Evolutionary conservation across 169 alveolate genomes (phyloP).

Genomic region (Plasmodium relictum): DNA sequence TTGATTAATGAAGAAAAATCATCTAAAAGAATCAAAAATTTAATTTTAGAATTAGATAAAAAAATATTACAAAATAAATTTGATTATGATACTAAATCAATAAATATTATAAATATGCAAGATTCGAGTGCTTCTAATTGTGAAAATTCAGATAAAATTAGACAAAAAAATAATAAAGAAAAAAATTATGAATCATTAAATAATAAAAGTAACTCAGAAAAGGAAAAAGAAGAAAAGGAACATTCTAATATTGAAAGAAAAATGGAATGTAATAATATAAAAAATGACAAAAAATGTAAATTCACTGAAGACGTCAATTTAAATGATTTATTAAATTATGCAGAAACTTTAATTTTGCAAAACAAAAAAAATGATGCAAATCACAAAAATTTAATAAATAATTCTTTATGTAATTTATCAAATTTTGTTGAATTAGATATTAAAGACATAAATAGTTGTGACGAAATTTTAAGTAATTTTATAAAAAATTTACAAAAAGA

Average conservation of each 20-base stretch:
- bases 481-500: conserved; percentile 28
- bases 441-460: conserved; percentile 27
- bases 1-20: conserved; percentile 4
- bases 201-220: not conserved
- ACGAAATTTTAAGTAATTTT: conserved; percentile 64
- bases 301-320: not conserved
- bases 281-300: not conserved
- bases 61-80: not conserved
- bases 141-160: not conserved
- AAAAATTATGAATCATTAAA: not conserved
- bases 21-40: conserved; percentile 6
- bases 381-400: not conserved
- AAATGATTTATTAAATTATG: conserved; percentile 58
- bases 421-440: conserved; percentile 15
- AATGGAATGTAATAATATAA: not conserved
- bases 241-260: not conserved
- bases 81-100: not conserved
- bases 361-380: conserved; percentile 12
- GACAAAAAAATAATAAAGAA: not conserved
- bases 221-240: not conserved
- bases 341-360: conserved; percentile 44
- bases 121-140: not conserved
- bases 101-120: not conserved
- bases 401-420: not conserved
- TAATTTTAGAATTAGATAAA: conserved; percentile 21